Percentiles rank a stretch among this genome's conserved stretches.
Evolutionary conservation across 306 rosid species (phyloP).

Genomic region (Prunus fruticosa): DNA sequence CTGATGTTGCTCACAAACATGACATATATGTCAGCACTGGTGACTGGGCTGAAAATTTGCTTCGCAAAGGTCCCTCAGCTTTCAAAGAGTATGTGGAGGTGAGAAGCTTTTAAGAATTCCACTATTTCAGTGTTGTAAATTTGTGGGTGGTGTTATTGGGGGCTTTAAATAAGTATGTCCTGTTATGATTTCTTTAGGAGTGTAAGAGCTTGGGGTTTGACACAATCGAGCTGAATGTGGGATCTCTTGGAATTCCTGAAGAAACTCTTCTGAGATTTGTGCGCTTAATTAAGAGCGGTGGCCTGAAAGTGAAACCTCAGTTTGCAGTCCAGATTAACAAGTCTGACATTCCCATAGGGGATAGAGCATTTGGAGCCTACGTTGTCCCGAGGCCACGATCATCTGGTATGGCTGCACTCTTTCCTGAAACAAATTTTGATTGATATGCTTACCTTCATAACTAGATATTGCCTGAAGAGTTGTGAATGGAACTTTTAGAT

Average conservation of each 20-base stretch:
- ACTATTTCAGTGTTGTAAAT: background rate
- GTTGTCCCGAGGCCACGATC: slow-evolving; percentile 65
- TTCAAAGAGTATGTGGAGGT: slow-evolving; percentile 81
- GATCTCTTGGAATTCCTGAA: slow-evolving; percentile 73
- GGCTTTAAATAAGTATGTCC: background rate
- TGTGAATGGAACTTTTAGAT: background rate
- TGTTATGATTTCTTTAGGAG: slow-evolving; percentile 42
- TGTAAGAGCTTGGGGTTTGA: slow-evolving; percentile 89
- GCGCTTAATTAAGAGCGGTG: slow-evolving; percentile 73
- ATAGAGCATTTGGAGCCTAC: slow-evolving; percentile 88
- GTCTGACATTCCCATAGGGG: slow-evolving; percentile 72
- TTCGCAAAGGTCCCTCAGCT: slow-evolving; percentile 64
- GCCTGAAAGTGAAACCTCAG: slow-evolving; percentile 72
- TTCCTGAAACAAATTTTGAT: background rate
- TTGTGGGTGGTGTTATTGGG: background rate
- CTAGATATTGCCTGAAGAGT: background rate
- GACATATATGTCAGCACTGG: slow-evolving; percentile 87
- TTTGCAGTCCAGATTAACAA: slow-evolving; percentile 67
- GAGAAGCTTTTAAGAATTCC: slow-evolving; percentile 5
- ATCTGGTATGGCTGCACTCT: slow-evolving; percentile 43
- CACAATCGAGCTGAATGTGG: slow-evolving; percentile 70
- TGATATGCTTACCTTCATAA: background rate
- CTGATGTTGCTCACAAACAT: slow-evolving; percentile 77
- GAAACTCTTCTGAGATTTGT: slow-evolving; percentile 76
- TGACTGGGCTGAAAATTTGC: slow-evolving; percentile 82